Percentiles rank a stretch among this genome's conserved stretches.
These are phyloP conservation scores for Styphnolobium japonicum DNA, from an alignment of 306 rosid species.

Conservation along the genomic window DNA sequence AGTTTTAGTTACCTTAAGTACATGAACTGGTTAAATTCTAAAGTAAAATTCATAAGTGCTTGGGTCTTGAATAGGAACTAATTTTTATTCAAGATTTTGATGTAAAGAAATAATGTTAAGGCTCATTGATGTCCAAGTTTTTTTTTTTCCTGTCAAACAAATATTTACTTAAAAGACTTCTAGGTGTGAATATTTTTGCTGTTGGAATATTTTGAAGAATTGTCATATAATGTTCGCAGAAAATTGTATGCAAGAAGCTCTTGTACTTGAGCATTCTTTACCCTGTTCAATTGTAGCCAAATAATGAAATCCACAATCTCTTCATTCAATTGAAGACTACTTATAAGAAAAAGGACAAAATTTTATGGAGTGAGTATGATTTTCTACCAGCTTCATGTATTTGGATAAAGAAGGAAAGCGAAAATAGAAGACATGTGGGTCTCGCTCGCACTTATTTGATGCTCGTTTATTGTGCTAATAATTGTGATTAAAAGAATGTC, in stretches of 20 bases:
- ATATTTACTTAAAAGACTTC: not conserved
- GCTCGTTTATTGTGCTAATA: not conserved
- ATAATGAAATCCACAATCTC: not conserved
- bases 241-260: not conserved
- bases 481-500: not conserved
- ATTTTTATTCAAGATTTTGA: too few species aligned
- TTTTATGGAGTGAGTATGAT: not conserved
- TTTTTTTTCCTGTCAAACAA: not conserved
- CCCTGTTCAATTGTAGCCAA: not conserved
- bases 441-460: not conserved
- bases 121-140: not conserved
- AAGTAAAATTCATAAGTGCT: too few species aligned
- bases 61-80: too few species aligned
- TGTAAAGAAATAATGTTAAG: too few species aligned
- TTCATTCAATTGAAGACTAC: not conserved
- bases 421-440: not conserved
- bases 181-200: not conserved
- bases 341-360: not conserved
- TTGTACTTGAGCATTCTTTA: too few species aligned
- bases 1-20: too few species aligned
- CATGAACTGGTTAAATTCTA: too few species aligned
- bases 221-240: not conserved
- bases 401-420: not conserved
- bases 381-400: not conserved
- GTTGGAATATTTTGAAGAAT: not conserved